Evolutionary conservation across 2,329 filamentous ascomycete genomes (phyloP).

Genomic region (Colletotrichum falcatum): DNA sequence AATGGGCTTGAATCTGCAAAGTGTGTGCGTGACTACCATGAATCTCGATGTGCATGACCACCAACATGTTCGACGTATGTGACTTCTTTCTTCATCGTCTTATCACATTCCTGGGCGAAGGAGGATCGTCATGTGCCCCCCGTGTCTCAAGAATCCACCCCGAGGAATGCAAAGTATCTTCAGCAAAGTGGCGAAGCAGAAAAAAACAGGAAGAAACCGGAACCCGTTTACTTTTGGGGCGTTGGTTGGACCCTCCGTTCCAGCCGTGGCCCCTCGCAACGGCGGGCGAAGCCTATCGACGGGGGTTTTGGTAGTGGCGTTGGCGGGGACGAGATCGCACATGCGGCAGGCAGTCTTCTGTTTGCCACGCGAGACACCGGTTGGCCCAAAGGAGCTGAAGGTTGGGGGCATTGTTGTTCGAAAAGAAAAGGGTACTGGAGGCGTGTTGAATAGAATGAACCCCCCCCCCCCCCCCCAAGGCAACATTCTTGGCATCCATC

Average conservation of each 20-base stretch:
- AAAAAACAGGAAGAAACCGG: not conserved
- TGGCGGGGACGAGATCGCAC: not conserved
- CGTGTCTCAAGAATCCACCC: not conserved
- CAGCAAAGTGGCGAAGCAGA: slow-evolving; percentile 22
- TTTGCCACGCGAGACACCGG: not conserved
- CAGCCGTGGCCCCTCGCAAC: slow-evolving; percentile 36
- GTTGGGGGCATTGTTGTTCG: not conserved
- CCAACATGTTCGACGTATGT: not conserved
- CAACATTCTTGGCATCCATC: not conserved
- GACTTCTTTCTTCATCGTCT: not conserved
- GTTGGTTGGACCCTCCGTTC: slow-evolving; percentile 17
- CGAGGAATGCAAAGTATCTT: slow-evolving; percentile 29
- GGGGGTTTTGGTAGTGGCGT: not conserved
- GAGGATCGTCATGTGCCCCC: not conserved
- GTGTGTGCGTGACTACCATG: not conserved
- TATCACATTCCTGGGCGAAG: slow-evolving; percentile 12
- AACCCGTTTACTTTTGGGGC: not conserved
- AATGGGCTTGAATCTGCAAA: slow-evolving; percentile 16
- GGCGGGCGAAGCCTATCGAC: not conserved
- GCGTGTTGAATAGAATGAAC: not conserved
- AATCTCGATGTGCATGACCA: slow-evolving; percentile 9
- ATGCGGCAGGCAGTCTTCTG: not conserved
- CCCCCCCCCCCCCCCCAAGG: too few relatives aligned
- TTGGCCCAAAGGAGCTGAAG: not conserved
- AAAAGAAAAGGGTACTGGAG: not conserved